These are phyloP conservation scores for Acorus calamus DNA, from an alignment of 106 monocot species.

Conservation along the genomic window DNA sequence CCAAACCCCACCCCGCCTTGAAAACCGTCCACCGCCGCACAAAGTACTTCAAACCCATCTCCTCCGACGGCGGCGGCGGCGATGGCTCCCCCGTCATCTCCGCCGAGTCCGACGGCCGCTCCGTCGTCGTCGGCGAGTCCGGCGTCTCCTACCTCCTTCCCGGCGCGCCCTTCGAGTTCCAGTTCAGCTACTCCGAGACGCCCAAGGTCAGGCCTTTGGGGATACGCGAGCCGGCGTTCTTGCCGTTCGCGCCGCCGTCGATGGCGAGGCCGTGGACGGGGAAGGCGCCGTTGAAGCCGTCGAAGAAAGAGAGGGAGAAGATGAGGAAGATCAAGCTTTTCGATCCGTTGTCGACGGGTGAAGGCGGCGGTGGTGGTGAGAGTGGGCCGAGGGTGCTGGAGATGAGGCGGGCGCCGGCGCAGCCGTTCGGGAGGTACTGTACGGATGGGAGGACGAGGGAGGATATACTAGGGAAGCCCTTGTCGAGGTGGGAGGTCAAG, in stretches of 20 bases:
- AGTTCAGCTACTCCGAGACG: constrained; percentile 88
- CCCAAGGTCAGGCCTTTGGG: constrained; percentile 72
- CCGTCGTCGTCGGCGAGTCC: constrained; percentile 62
- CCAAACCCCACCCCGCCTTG: constrained; percentile 12
- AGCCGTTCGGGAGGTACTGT: constrained; percentile 16
- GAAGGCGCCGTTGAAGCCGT: constrained; percentile 79
- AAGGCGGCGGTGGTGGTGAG: constrained; percentile 8
- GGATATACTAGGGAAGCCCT: constrained; percentile 73
- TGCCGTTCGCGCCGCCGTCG: constrained; percentile 77
- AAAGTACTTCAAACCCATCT: constrained; percentile 70
- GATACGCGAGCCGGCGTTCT: constrained; percentile 90
- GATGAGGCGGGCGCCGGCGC: constrained; percentile 7
- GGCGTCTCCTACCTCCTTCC: constrained; percentile 89
- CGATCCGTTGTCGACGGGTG: constrained; percentile 35
- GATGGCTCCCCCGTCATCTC: constrained; percentile 7
- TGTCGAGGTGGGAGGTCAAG: constrained; percentile 42
- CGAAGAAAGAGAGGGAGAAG: constrained; percentile 86
- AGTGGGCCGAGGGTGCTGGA: constrained; percentile 7
- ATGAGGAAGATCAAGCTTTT: constrained; percentile 54
- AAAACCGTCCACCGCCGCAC: constrained; percentile 44
- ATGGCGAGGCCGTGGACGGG: constrained; percentile 97
- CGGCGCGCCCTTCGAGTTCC: constrained; percentile 82
- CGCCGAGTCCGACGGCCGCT: constrained; percentile 23
- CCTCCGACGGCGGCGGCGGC: constrained; percentile 21
- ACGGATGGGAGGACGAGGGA: constrained; percentile 56